These are phyloP conservation scores for Microglena sp. DNA, from an alignment of 139 green algal genomes.

Conservation along the genomic window DNA sequence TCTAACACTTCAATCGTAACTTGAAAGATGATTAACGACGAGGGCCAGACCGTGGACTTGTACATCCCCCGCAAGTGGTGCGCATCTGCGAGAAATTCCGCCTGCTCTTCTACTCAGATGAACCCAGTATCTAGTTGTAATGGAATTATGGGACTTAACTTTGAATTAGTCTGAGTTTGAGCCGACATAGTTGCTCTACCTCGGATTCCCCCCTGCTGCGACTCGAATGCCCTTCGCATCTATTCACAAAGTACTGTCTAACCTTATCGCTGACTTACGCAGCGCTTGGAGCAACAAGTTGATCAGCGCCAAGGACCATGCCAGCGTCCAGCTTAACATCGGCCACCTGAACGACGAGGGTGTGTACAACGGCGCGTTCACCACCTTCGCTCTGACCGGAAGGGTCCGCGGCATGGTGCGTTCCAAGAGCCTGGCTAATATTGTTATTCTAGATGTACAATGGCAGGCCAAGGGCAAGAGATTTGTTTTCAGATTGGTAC, in stretches of 20 bases:
- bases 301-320: constrained; percentile 98
- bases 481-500: neutral
- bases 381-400: constrained; percentile 89
- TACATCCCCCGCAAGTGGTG: constrained; percentile 99
- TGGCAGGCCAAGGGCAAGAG: neutral
- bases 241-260: no score
- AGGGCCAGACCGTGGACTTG: constrained; percentile 78
- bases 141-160: no score
- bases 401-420: constrained; percentile 73
- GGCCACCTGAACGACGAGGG: constrained; percentile 93
- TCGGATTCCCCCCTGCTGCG: neutral
- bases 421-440: neutral
- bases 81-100: no score
- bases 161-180: neutral
- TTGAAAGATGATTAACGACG: constrained; percentile 13
- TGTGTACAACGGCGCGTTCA: constrained; percentile 88
- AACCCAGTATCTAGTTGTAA: no score
- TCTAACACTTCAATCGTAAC: neutral
- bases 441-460: neutral
- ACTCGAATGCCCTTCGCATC: neutral
- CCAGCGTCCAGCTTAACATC: constrained; percentile 95
- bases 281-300: constrained; percentile 99
- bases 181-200: neutral
- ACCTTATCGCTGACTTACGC: no score
- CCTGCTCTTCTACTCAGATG: no score